Evolutionary conservation across 2,329 filamentous ascomycete species (phyloP), one percentile per base, ranked within the genome.

Genomic region (Xylaria digitata): DNA sequence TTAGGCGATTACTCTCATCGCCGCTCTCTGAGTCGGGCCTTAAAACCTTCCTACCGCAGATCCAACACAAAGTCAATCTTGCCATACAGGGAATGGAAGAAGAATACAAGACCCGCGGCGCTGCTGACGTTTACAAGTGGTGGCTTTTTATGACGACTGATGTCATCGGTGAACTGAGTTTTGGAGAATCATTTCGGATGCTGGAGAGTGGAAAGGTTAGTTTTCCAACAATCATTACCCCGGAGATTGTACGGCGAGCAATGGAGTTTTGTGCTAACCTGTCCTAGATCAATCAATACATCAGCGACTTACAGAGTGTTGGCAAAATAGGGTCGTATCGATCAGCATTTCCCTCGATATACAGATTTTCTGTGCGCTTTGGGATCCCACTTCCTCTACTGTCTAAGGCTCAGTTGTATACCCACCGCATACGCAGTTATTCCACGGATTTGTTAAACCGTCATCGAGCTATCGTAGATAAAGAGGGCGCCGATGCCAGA

Each of bases 91-190:
- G 77, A 40, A 86, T 87, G n/a, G 73, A 65, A 0, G 74, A 80
- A 32, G 84, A 87, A 53, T 76, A 79, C 43, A 57, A 73, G 19
- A 62, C 69, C 0, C 69, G 65, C 13, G 84, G 82, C 0, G 75
- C 66, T 0, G 78, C 76, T 0, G 85, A 89, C 65, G 72, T 87
- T 0, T 78, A 81, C 63, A 86, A 86, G 61, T 88, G 85, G 86
- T 86, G 80, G 78, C 73, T 81, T 1, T 85, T 87, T 58, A 81
- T 87, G 78, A 75, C 85, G 0, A 86, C 84, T 0, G 86, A 89
- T 72, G 77, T 86, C 1, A 84, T 87, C 52, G 83, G 82, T 0
- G 80, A 86, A 54, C 72, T 88, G 8, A 81, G 77, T 0, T 88
- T 88, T 72, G 86, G 86, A 0, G 81, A 87, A 30, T 84, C 84